Conservation (phyloP, 495 filamentous ascomycete genomes). For the Aspergillus incahuasiensis region DNA sequence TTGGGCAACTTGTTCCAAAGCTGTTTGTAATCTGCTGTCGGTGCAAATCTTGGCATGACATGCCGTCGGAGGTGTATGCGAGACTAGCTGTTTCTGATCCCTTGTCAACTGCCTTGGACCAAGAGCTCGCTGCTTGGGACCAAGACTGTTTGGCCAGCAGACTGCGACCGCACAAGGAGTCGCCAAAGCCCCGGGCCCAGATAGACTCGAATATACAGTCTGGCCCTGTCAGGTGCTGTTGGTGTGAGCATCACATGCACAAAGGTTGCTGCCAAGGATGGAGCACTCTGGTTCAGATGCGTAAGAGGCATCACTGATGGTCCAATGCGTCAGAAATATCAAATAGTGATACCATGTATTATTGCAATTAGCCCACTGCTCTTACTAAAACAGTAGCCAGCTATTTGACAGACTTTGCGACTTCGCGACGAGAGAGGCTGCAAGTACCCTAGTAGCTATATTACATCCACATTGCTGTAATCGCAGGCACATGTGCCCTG, state of each 20-base stretch:
- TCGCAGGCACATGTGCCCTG: too few relatives aligned
- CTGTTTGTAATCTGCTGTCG: slow-evolving; percentile 77
- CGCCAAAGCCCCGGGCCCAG: neutral
- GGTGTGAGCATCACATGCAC: slow-evolving; percentile 74
- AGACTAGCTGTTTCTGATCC: slow-evolving; percentile 26
- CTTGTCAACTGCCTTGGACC: neutral
- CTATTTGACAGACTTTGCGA: too few relatives aligned
- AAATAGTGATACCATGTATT: neutral
- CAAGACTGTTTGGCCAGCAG: neutral
- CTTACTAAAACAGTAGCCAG: too few relatives aligned
- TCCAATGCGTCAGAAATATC: neutral
- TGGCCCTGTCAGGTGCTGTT: slow-evolving; percentile 66
- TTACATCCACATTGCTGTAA: too few relatives aligned
- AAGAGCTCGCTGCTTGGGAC: neutral
- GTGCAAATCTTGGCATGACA: slow-evolving; percentile 78
- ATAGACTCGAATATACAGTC: slow-evolving; percentile 19
- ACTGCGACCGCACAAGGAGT: neutral
- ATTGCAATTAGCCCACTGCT: neutral
- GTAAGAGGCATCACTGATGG: slow-evolving; percentile 56
- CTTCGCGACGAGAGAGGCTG: too few relatives aligned
- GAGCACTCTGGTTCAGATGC: slow-evolving; percentile 63
- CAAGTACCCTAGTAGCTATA: too few relatives aligned
- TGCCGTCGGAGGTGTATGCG: slow-evolving; percentile 70
- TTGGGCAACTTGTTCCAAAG: slow-evolving; percentile 58
- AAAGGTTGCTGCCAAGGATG: slow-evolving; percentile 69